Conservation (phyloP, 1,284 basidiomycete species). For the Ganoderma boninense region DNA sequence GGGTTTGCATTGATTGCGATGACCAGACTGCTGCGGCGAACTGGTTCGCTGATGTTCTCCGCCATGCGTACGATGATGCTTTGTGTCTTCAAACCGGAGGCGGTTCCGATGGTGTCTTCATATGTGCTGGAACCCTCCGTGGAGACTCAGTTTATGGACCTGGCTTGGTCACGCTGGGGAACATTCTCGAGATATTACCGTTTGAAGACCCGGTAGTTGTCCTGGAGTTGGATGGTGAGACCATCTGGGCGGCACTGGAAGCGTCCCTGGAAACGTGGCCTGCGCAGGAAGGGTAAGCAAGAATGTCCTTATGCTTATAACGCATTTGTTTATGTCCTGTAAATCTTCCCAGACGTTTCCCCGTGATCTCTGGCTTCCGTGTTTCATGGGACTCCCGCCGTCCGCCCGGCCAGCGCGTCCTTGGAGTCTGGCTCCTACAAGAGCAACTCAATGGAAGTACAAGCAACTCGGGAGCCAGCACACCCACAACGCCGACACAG, state of each 20-base stretch:
- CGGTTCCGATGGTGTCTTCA: constrained; percentile 81
- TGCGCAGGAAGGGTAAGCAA: constrained; percentile 84
- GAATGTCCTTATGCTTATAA: too few species aligned
- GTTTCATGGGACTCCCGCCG: constrained; percentile 88
- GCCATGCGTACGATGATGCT: constrained; percentile 88
- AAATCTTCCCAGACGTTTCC: constrained; percentile 77
- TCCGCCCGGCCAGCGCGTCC: constrained; percentile 74
- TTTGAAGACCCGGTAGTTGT: constrained; percentile 91
- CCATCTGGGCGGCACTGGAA: constrained; percentile 87
- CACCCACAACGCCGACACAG: constrained; percentile 41
- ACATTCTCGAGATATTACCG: constrained; percentile 88
- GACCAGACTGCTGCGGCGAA: constrained; percentile 82
- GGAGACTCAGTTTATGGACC: constrained; percentile 90
- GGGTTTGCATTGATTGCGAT: neutral
- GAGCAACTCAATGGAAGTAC: constrained; percentile 51
- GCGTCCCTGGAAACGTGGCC: constrained; percentile 83
- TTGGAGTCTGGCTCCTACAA: constrained; percentile 73
- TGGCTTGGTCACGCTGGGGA: constrained; percentile 66
- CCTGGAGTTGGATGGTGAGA: constrained; percentile 81
- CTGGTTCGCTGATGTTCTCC: constrained; percentile 89
- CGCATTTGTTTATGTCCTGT: neutral
- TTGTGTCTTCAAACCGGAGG: constrained; percentile 66
- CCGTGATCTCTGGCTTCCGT: constrained; percentile 86
- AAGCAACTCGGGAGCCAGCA: constrained; percentile 37
- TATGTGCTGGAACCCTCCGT: constrained; percentile 88